Evolutionary conservation across 768 basidiomycete species (phyloP), one percentile per base, ranked within the genome.

Genomic region (Sporobolomyces roseus): DNA sequence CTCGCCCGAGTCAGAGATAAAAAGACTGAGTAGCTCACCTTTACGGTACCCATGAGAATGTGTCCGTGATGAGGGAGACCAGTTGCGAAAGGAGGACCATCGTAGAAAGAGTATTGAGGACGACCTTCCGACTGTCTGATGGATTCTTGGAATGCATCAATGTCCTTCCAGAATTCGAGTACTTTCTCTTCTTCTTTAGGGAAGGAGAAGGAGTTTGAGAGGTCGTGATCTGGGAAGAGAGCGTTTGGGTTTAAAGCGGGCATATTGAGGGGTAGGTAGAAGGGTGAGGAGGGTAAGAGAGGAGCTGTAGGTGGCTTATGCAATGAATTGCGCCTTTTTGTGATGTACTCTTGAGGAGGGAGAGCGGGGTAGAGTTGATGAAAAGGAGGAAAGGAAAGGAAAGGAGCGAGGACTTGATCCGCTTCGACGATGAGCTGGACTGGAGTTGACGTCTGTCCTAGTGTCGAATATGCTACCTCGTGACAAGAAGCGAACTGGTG

Each of bases 61-160:
- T 76, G 68, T 0, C 94, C 94, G 75, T 97, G 97, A 78, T 97
- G 94, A 10, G 94, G 94, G 74, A 93, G 81, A 50, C 96, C 96
- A 2, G 94, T 98, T 0, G 94, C 94, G 76, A 97, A 98, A 0
- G 94, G 94, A 8, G 73, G 73, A 0, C 73, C 66, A 78, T 97
- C 96, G 80, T 92, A 98, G 82, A 99, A 99, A 29, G 92, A 86
- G 78, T 83, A 99, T 76, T 90, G 87, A 23, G 93, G 92, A 45
- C 87, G 84, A 4, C 93, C 93, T 77, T 94, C 88, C 0, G 91
- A 91, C 52, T 93, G 86, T 81, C 91, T 92, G 74, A 97, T 80
- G 74, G 89, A 91, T 10, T 93, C 97, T 77, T 88, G 86, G 80
- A 99, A 99, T 69, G 96, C 96, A 81, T 98, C 91, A 78, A 99